phyloP scores from a whole-genome alignment of 139 green algal species.

The Choricystis sp. region DNA sequence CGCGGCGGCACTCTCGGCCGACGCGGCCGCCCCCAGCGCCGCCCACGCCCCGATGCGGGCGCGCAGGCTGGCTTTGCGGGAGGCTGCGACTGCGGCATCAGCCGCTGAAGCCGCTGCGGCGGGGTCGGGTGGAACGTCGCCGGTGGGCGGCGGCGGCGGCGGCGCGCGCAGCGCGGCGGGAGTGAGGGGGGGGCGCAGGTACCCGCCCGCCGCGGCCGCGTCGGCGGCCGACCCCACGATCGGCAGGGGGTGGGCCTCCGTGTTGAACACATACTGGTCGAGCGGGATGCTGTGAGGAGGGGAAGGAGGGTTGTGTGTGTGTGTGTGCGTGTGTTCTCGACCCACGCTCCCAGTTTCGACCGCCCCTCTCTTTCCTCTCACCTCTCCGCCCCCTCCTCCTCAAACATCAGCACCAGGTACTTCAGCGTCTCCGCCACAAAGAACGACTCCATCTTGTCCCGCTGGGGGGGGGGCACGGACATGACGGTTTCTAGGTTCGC shows the following conservation, averaged over 20 bases:
- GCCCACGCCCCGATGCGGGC: background rate
- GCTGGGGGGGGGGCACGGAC: conserved; percentile 21
- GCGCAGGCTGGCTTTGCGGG: background rate
- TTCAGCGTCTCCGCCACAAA: conserved; percentile 76
- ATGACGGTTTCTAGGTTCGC: conserved; percentile 30
- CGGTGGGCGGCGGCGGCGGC: too few relatives aligned
- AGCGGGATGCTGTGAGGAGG: too few relatives aligned
- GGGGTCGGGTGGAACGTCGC: background rate
- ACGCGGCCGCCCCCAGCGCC: background rate
- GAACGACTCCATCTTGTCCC: conserved; percentile 75
- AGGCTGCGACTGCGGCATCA: background rate
- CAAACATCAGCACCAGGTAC: conserved; percentile 72
- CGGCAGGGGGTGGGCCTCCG: conserved; percentile 66
- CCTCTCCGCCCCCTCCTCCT: background rate
- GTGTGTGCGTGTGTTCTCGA: background rate
- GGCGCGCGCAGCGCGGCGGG: too few relatives aligned
- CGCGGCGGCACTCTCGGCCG: too few relatives aligned
- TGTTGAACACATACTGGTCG: conserved; percentile 72
- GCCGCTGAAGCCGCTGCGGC: too few relatives aligned
- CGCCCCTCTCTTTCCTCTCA: background rate
- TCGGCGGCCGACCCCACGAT: conserved; percentile 20
- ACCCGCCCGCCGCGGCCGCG: background rate
- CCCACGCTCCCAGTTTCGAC: background rate
- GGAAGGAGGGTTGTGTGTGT: too few relatives aligned
- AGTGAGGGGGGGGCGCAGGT: background rate